Base-by-base conservation (phyloP, 2,329 filamentous ascomycete species). In the Microdochium bolleyi region DNA sequence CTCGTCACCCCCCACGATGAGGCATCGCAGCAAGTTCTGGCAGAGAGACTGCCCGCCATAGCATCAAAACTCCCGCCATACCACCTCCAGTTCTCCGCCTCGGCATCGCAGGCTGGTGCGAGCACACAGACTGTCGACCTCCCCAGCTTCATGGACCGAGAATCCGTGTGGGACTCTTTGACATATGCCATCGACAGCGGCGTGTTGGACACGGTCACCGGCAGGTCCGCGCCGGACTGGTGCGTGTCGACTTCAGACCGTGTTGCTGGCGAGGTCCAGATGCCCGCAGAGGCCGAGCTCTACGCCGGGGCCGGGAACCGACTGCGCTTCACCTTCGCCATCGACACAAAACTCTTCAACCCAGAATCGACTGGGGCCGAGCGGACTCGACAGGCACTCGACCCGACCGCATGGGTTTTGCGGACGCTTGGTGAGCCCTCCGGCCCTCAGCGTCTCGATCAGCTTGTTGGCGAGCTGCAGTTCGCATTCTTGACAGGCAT, bases 381-480 rank as follows among this genome's bases (percentile, higher is more conserved):
- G 49, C 61, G 63, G 34, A 67, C 65, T 3, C 58, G 55, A 2
- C 65, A 67, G 37, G 64, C 64, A 5, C 55, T 67, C 7, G 66
- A 66, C 51, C 73, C 79, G 1, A 79, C 75, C 1, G 57, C 64
- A 9, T 75, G 79, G 59, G 67, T 84, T 37, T 55, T 70, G 11
- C 65, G 70, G 7, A 59, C 71, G 3, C 65, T 82, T 16, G 61
- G 68, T 24, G 56, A 61, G 8, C 25, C 48, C 11, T 19, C 48
- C 3, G 24, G 24, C 3, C 48, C 24, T 14, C 24, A n/a, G 55
- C 49, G 21, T 62, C 49, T 21, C 14, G 66, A 69, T 1, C 75
- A 80, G 52, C 64, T 85, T 24, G 63, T 81, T 4, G 82, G 80
- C 49, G 82, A 86, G 61, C 63, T 85, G 2, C 82, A 85, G 58